Percentiles rank a stretch among this genome's conserved stretches.
Evolutionary conservation across 495 filamentous ascomycete species (phyloP).

Genomic region (Aspergillus wentii): DNA sequence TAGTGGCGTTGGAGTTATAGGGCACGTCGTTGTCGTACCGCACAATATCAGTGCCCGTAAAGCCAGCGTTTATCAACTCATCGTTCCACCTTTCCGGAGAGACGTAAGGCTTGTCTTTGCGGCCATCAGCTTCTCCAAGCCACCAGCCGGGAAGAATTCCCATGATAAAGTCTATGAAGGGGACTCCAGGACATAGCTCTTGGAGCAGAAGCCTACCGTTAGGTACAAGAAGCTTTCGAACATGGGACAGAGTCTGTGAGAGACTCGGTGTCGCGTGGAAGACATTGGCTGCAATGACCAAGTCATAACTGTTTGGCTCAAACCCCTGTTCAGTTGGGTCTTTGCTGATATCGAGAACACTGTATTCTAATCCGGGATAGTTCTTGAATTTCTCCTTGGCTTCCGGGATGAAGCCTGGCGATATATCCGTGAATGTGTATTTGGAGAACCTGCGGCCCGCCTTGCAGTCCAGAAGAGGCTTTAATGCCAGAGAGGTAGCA

Average conservation of each 20-base stretch:
- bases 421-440: conserved; percentile 30
- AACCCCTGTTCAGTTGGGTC: conserved; percentile 45
- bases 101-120: conserved; percentile 23
- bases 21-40: conserved; percentile 27
- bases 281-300: conserved; percentile 42
- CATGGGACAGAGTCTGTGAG: conserved; percentile 24
- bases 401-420: conserved; percentile 42
- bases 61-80: conserved; percentile 23
- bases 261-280: conserved; percentile 41
- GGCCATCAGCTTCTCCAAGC: conserved; percentile 24
- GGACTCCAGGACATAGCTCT: conserved; percentile 11
- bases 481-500: conserved; percentile 10
- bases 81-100: conserved; percentile 20
- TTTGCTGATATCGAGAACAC: conserved; percentile 35
- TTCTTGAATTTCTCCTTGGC: conserved; percentile 36
- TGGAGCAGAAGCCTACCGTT: conserved; percentile 23
- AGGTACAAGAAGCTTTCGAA: conserved; percentile 20
- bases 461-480: conserved; percentile 23
- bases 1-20: conserved; percentile 24
- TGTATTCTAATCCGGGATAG: conserved; percentile 33
- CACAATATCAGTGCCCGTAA: conserved; percentile 23
- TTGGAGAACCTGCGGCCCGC: neutral
- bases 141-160: conserved; percentile 31
- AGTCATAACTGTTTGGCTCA: conserved; percentile 37
- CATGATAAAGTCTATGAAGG: conserved; percentile 7